These are phyloP conservation scores for Vaccinium myrtillus DNA, from an alignment of 148 eudicot species.

Conservation along the genomic window DNA sequence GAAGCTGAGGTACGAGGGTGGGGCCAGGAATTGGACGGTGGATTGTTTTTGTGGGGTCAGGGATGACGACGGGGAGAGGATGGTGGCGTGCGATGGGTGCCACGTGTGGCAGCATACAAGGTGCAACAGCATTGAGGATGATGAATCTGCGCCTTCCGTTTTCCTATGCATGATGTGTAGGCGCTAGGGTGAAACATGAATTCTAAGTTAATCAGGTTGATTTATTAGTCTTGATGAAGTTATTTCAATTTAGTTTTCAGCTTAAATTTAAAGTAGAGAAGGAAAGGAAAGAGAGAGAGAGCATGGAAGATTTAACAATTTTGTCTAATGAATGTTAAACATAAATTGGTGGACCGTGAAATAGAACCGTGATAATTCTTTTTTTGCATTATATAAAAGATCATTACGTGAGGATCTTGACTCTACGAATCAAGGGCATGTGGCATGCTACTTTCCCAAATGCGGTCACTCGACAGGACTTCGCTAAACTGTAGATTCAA, in stretches of 20 bases:
- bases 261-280: not conserved
- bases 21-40: constrained; percentile 1
- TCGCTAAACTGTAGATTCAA: too few species aligned
- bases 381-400: too few species aligned
- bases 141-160: not conserved
- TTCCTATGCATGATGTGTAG: constrained; percentile 7
- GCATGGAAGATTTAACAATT: too few species aligned
- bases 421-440: too few species aligned
- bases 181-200: not conserved
- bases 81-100: constrained; percentile 4
- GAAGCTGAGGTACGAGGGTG: constrained; percentile 36
- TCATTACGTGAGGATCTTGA: too few species aligned
- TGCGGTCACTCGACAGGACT: too few species aligned
- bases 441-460: too few species aligned
- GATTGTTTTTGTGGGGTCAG: constrained; percentile 15
- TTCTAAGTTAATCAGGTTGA: not conserved
- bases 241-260: not conserved
- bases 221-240: not conserved
- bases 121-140: constrained; percentile 10
- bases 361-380: too few species aligned
- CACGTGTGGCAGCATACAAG: constrained; percentile 7
- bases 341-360: too few species aligned
- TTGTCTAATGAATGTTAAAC: too few species aligned
- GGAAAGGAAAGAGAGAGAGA: not conserved
- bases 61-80: constrained; percentile 13